Evolutionary conservation across 805 yeast species (phyloP).

Genomic region (Kodamaea kakaduensis): DNA sequence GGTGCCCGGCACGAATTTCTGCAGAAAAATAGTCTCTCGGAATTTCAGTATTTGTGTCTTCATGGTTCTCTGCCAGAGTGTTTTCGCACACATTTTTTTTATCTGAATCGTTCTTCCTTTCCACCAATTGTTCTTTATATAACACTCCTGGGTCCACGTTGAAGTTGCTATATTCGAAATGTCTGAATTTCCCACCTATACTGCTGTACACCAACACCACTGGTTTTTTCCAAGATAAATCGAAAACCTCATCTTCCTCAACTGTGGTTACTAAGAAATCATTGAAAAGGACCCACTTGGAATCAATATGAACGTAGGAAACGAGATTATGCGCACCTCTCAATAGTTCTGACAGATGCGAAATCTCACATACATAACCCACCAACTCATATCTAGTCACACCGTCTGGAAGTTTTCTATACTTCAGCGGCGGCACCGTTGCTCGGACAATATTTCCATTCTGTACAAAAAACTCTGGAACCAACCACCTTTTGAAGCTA

Average conservation of each 20-base stretch:
- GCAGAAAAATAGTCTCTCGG: constrained; percentile 57
- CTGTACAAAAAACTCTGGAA: constrained; percentile 50
- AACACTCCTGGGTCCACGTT: constrained; percentile 59
- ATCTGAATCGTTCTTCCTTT: background rate
- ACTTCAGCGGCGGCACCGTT: constrained; percentile 2
- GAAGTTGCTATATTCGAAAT: constrained; percentile 24
- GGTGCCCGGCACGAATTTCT: constrained; percentile 54
- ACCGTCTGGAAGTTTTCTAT: constrained; percentile 17
- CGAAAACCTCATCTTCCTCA: constrained; percentile 71
- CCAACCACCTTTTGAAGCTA: constrained; percentile 53
- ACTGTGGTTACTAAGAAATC: constrained; percentile 83
- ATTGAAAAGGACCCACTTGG: constrained; percentile 79
- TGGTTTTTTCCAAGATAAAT: constrained; percentile 83
- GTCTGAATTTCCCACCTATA: constrained; percentile 30
- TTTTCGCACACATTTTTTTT: background rate
- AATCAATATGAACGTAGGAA: constrained; percentile 49
- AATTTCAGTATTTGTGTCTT: no score
- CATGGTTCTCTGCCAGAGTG: no score
- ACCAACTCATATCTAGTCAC: constrained; percentile 53
- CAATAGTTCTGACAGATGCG: constrained; percentile 37
- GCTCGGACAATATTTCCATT: background rate
- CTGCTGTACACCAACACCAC: constrained; percentile 55
- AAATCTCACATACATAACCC: constrained; percentile 69
- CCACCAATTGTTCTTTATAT: constrained; percentile 34
- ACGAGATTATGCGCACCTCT: constrained; percentile 55